Conservation (phyloP, 169 alveolate species). For the Cyclospora cayetanensis region DNA sequence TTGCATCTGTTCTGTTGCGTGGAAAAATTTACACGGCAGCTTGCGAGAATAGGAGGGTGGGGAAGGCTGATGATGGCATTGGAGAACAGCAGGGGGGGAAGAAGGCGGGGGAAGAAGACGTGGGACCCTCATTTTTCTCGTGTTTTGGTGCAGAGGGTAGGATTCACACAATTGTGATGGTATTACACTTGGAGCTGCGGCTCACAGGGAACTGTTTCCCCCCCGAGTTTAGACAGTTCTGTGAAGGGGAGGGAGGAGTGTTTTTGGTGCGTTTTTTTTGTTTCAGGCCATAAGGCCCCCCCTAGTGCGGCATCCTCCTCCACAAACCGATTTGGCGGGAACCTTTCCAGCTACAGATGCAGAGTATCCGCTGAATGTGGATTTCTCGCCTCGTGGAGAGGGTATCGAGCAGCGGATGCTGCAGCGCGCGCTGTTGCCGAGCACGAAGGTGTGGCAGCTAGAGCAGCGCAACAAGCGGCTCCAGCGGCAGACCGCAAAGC, state of each 20-base stretch:
- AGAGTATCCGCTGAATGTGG: background rate
- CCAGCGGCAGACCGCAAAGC: slow-evolving; percentile 46
- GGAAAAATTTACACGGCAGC: no score
- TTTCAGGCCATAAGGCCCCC: slow-evolving; percentile 30
- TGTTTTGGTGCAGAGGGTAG: no score
- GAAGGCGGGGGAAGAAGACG: no score
- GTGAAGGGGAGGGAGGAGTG: background rate
- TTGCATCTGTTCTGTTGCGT: no score
- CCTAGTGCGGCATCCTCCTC: slow-evolving; percentile 5
- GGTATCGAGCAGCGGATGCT: slow-evolving; percentile 18
- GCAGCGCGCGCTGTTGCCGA: slow-evolving; percentile 43
- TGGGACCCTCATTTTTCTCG: no score
- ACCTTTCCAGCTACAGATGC: background rate
- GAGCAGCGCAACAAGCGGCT: slow-evolving; percentile 54
- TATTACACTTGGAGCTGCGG: no score
- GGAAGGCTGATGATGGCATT: no score
- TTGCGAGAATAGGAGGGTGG: no score
- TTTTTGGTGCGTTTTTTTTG: background rate
- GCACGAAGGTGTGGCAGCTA: slow-evolving; percentile 62
- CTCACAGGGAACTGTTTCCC: no score
- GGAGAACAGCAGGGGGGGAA: no score
- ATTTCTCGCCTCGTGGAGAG: slow-evolving; percentile 39
- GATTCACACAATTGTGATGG: no score
- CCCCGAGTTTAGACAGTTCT: background rate
- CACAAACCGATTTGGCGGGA: background rate